Evolutionary conservation across 352 stramenopile genomes (phyloP), one percentile per base, ranked within the genome.

Genomic region (Pythium insidiosum): DNA sequence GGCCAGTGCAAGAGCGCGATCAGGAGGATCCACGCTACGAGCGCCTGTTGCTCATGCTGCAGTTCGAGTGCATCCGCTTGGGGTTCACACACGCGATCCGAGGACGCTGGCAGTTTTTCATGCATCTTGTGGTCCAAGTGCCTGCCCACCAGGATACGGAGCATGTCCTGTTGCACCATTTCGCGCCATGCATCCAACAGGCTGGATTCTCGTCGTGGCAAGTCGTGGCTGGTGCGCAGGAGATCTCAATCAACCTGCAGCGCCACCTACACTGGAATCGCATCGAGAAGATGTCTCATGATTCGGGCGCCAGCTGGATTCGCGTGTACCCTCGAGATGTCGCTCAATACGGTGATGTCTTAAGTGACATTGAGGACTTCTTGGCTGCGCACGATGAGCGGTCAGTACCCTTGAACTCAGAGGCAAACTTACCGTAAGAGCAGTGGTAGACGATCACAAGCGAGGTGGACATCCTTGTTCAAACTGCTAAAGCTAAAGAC

Each of bases 11-110:
- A 52, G 82, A 94, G 43, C 71, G 77, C 4, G 79, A 89, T 25
- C 82, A 94, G 52, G 82, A 94, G 66, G 82, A 94, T 34, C 79
- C 82, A 25, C 79, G 82, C 18, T 94, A 91, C 46, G 82, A 94
- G 44, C 66, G 82, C 2, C 68, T 94, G 6, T 73, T 94, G 24
- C 55, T 94, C n/a, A 84, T 92, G 66, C 63, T 94, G 15, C 82
- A 92, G 50, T 74, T 92, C 19, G 75, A 88, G 50, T 94, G 82
- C 43, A 88, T 90, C 44, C 73, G 74, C 29, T 61, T 74, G 37
- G 73, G 73, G 5, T 66, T 88, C 48, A 68, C 54, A 37, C 73
- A 92, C 36, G 62, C 75, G 13, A 75, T 92, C 43, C 74, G 82
- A 33, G 82, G 82, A 7, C 78, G 59, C 21, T 94, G 82, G 82